Evolutionary conservation across 2,329 filamentous ascomycete species (phyloP).

Genomic region (Ophiostoma ips): DNA sequence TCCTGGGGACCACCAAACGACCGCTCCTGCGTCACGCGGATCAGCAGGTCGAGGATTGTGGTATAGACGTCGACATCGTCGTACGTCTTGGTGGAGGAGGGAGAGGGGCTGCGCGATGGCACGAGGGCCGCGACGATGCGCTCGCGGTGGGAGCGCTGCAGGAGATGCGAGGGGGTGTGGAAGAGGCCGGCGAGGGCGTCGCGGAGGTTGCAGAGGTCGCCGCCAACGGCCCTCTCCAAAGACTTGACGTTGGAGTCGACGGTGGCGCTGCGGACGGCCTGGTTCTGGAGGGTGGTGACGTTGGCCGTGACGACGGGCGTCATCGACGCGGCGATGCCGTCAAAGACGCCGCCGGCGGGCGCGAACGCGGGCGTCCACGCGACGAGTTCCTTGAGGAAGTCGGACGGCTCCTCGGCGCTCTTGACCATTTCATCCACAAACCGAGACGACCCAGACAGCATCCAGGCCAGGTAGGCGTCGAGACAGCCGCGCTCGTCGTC

Average conservation of each 20-base stretch:
- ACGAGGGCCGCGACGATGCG: slow-evolving; percentile 25
- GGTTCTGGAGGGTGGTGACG: slow-evolving; percentile 1
- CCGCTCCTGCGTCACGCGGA: slow-evolving; percentile 36
- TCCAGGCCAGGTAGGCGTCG: slow-evolving; percentile 11
- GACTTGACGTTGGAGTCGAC: slow-evolving; percentile 5
- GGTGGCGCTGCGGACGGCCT: background rate
- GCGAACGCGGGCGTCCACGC: slow-evolving; percentile 5
- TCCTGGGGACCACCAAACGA: slow-evolving; percentile 29
- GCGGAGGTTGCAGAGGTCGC: background rate
- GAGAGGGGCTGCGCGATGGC: slow-evolving; percentile 7
- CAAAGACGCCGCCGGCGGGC: background rate
- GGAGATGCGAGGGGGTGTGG: slow-evolving; percentile 23
- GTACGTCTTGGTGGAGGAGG: background rate
- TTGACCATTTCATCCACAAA: slow-evolving; percentile 11
- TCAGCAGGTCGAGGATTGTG: slow-evolving; percentile 28
- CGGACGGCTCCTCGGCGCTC: slow-evolving; percentile 3
- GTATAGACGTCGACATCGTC: slow-evolving; percentile 18
- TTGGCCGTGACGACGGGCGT: background rate
- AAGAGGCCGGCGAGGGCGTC: slow-evolving; percentile 16
- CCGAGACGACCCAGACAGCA: slow-evolving; percentile 10
- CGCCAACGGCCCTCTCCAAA: slow-evolving; percentile 1
- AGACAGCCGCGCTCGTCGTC: background rate
- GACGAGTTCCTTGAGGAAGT: slow-evolving; percentile 5
- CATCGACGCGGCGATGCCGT: background rate
- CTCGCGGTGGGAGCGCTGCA: slow-evolving; percentile 31